Conservation (phyloP, 305 asterid genomes). For the Rubia tinctorum region DNA sequence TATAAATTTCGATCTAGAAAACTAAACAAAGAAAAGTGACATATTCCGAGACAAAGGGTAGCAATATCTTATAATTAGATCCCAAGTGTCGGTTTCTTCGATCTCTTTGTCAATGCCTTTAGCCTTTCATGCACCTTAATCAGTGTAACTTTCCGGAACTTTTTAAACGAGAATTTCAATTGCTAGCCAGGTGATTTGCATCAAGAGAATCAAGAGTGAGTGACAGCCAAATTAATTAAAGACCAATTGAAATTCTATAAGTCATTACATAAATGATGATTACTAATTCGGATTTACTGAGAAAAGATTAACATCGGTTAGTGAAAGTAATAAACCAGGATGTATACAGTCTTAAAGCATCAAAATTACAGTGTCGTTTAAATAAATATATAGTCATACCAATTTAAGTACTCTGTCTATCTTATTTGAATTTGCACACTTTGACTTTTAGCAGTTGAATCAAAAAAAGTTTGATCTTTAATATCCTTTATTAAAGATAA, state of each 20-base stretch:
- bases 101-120: conserved; percentile 8
- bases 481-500: no score
- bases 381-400: no score
- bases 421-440: no score
- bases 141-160: conserved; percentile 2
- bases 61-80: conserved; percentile 11
- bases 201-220: conserved; percentile 8
- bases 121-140: background rate
- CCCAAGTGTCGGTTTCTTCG: conserved; percentile 16
- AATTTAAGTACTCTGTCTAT: no score
- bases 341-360: no score
- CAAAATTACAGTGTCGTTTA: no score
- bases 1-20: background rate
- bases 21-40: conserved; percentile 12
- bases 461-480: no score
- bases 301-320: no score
- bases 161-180: background rate
- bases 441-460: no score
- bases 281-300: background rate
- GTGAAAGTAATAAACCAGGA: no score
- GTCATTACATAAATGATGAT: background rate
- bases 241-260: background rate
- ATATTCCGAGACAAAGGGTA: conserved; percentile 17
- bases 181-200: conserved; percentile 6
- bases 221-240: background rate